Evolutionary conservation across 441 rosid species (phyloP).

Genomic region (Pelargonium cotyledonis): DNA sequence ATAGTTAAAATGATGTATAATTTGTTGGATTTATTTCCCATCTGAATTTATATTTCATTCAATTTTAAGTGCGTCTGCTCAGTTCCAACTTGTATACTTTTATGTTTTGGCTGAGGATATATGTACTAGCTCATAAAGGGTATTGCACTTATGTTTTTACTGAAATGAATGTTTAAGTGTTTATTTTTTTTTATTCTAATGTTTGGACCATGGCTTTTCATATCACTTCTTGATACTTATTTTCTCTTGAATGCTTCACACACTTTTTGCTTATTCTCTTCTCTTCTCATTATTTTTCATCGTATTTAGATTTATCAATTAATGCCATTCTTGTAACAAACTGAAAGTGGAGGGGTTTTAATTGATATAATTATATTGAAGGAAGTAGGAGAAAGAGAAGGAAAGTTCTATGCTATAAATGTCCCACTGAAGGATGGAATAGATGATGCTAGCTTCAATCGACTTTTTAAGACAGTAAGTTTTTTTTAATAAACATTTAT

Average conservation of each 20-base stretch:
- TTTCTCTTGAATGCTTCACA: background rate
- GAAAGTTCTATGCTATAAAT: slow-evolving; percentile 90
- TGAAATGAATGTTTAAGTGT: background rate
- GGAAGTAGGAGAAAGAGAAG: slow-evolving; percentile 97
- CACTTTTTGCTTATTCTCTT: background rate
- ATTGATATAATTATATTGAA: slow-evolving; percentile 40
- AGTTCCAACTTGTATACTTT: too few relatives aligned
- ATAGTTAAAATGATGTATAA: background rate
- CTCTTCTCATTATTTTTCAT: background rate
- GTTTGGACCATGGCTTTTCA: background rate
- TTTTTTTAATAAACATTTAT: slow-evolving; percentile 2
- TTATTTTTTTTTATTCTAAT: background rate
- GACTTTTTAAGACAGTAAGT: slow-evolving; percentile 88
- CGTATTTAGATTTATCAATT: slow-evolving; percentile 3
- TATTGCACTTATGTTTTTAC: background rate
- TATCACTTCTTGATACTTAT: background rate
- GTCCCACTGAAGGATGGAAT: slow-evolving; percentile 97
- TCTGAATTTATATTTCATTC: background rate
- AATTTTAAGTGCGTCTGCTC: background rate
- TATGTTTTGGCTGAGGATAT: background rate
- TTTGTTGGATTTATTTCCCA: background rate
- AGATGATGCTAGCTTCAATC: slow-evolving; percentile 87
- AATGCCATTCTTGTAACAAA: slow-evolving; percentile 16
- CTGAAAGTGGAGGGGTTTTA: slow-evolving; percentile 18
- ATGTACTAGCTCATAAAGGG: background rate